A percentile compares a stretch with the other conserved stretches of the same genome.
phyloP scores from a whole-genome alignment of 306 rosid genomes.

The Gastrolobium villosum region DNA sequence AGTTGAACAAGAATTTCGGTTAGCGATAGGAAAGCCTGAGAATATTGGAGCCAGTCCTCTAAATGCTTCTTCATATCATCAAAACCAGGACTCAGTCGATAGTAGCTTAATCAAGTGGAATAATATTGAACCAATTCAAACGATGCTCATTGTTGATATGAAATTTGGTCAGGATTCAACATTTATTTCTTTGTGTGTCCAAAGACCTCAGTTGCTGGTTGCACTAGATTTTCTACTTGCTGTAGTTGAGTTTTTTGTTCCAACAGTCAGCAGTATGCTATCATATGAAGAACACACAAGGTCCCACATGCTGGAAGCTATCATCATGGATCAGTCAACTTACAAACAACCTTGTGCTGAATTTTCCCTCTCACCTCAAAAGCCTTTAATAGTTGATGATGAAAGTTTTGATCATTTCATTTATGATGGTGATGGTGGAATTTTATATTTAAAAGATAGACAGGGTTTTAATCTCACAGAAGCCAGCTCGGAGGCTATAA shows the following conservation, averaged over 20 bases:
- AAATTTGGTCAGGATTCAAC: conserved; percentile 70
- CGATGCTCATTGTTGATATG: conserved; percentile 93
- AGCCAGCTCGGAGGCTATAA: conserved; percentile 76
- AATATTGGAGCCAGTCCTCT: conserved; percentile 58
- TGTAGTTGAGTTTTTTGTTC: conserved; percentile 91
- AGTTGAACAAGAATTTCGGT: conserved; percentile 80
- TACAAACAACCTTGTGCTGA: conserved; percentile 79
- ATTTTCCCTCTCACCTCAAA: conserved; percentile 77
- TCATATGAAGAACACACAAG: conserved; percentile 66
- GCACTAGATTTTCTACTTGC: conserved; percentile 97
- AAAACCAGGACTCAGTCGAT: conserved; percentile 52
- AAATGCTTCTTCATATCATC: conserved; percentile 48
- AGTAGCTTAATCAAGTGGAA: conserved; percentile 50
- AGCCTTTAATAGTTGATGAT: conserved; percentile 84
- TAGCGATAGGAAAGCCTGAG: conserved; percentile 87
- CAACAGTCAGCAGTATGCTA: conserved; percentile 71
- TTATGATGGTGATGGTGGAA: conserved; percentile 94
- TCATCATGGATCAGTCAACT: conserved; percentile 66
- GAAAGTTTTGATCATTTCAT: conserved; percentile 78
- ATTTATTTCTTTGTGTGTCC: conserved; percentile 75
- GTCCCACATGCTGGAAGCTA: conserved; percentile 69
- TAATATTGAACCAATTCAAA: conserved; percentile 63
- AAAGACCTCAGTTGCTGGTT: conserved; percentile 94
- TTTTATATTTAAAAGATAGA: conserved; percentile 68
- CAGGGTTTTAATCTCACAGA: conserved; percentile 65